These are phyloP conservation scores for Myrmaecium sp. DNA, from an alignment of 2,329 filamentous ascomycete genomes.

Conservation along the genomic window DNA sequence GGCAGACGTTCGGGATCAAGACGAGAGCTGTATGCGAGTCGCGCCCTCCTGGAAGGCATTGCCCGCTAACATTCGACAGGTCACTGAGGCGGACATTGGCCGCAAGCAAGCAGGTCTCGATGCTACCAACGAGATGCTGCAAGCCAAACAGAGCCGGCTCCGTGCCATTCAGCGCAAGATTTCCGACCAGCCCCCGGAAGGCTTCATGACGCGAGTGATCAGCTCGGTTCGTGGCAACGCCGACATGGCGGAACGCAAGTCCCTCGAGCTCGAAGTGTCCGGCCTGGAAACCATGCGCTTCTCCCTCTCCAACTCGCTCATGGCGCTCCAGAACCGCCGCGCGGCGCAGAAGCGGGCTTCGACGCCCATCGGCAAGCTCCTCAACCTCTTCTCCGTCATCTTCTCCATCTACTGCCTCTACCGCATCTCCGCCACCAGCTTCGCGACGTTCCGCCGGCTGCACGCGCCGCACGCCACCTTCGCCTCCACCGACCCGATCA, in stretches of 20 bases:
- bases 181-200: slow-evolving; percentile 26
- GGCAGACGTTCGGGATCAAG: slow-evolving; percentile 61
- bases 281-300: slow-evolving; percentile 68
- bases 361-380: slow-evolving; percentile 47
- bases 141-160: slow-evolving; percentile 55
- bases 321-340: slow-evolving; percentile 44
- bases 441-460: slow-evolving; percentile 49
- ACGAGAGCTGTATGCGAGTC: slow-evolving; percentile 33
- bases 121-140: slow-evolving; percentile 63
- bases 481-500: slow-evolving; percentile 64
- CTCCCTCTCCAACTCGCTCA: slow-evolving; percentile 48
- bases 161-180: slow-evolving; percentile 52
- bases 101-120: slow-evolving; percentile 66
- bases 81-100: slow-evolving; percentile 57
- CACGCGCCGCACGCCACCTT: slow-evolving; percentile 34
- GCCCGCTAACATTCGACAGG: slow-evolving; percentile 13
- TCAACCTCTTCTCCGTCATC: slow-evolving; percentile 45
- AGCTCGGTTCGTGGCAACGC: slow-evolving; percentile 49
- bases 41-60: slow-evolving; percentile 9
- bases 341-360: slow-evolving; percentile 48
- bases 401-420: slow-evolving; percentile 78
- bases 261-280: slow-evolving; percentile 56
- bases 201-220: slow-evolving; percentile 58
- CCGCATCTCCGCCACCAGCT: slow-evolving; percentile 54
- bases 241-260: slow-evolving; percentile 34